These are phyloP conservation scores for Herpetomonas samuelpessoai DNA, from an alignment of 208 protist species.

Conservation along the genomic window DNA sequence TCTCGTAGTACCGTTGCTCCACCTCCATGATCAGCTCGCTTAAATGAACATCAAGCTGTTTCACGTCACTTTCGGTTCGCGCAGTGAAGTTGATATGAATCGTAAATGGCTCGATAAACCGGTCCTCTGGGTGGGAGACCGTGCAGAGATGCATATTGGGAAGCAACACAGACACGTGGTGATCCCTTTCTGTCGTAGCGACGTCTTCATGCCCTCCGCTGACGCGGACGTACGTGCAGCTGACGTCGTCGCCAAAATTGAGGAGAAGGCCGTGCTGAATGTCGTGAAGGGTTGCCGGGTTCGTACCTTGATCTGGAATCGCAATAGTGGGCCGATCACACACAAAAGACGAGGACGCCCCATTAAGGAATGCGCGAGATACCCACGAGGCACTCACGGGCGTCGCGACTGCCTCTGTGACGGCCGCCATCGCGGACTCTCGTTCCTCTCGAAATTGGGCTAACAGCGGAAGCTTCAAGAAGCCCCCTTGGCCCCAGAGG, in stretches of 20 bases:
- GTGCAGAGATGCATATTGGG: conserved; percentile 14
- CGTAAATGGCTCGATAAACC: conserved; percentile 17
- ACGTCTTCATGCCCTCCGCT: not conserved
- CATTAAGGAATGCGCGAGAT: not conserved
- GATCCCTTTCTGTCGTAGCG: not conserved
- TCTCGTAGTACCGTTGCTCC: conserved; percentile 40
- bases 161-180: conserved; percentile 16
- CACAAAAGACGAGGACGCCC: not conserved
- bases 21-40: conserved; percentile 28
- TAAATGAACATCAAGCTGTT: conserved; percentile 20
- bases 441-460: conserved; percentile 33
- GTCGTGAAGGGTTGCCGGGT: conserved; percentile 8
- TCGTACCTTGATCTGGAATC: conserved; percentile 25
- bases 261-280: conserved; percentile 29
- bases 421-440: not conserved
- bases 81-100: not conserved
- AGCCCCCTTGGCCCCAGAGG: conserved; percentile 12
- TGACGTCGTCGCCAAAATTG: conserved; percentile 10
- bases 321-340: conserved; percentile 15
- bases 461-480: conserved; percentile 12
- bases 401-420: not conserved
- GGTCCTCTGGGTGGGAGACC: conserved; percentile 9
- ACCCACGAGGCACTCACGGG: not conserved
- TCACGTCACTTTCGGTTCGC: not conserved
- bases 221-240: not conserved